These are phyloP conservation scores for Peterozyma xylosa DNA, from an alignment of 805 yeast genomes.

Conservation along the genomic window DNA sequence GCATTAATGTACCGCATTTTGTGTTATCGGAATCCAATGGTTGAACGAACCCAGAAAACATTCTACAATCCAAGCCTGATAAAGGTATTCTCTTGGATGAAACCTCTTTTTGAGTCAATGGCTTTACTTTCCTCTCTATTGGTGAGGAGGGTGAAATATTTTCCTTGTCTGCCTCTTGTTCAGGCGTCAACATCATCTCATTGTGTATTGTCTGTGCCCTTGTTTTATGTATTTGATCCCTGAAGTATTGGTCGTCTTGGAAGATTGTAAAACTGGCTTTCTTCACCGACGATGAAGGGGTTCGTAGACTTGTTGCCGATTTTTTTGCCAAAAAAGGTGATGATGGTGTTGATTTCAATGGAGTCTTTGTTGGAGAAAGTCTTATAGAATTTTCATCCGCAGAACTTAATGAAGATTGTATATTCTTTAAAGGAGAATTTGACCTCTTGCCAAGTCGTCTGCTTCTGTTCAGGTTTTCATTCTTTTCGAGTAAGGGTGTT, in stretches of 20 bases:
- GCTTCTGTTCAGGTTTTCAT: slow-evolving; percentile 6
- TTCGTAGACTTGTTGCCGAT: not conserved
- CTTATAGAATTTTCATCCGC: not conserved
- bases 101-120: not conserved
- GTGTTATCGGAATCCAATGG: not conserved
- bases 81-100: slow-evolving; percentile 5
- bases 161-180: slow-evolving; percentile 17
- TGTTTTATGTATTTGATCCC: not conserved
- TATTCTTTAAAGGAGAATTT: slow-evolving; percentile 4
- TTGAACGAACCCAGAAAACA: slow-evolving; percentile 9
- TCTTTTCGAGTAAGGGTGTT: slow-evolving; percentile 5
- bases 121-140: not conserved
- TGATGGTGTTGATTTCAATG: slow-evolving; percentile 1
- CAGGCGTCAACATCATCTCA: slow-evolving; percentile 18
- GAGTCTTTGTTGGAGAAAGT: slow-evolving; percentile 4
- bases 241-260: slow-evolving; percentile 6
- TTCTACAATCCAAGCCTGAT: slow-evolving; percentile 8
- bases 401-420: not conserved
- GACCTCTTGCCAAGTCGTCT: not conserved
- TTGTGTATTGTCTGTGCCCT: not conserved
- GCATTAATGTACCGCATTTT: not conserved
- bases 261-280: slow-evolving; percentile 6
- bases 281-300: not conserved
- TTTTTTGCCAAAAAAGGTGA: not conserved
- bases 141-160: not conserved